Base-by-base conservation (phyloP, 495 filamentous ascomycete genomes). In the Aspergillus bertholletiae region DNA sequence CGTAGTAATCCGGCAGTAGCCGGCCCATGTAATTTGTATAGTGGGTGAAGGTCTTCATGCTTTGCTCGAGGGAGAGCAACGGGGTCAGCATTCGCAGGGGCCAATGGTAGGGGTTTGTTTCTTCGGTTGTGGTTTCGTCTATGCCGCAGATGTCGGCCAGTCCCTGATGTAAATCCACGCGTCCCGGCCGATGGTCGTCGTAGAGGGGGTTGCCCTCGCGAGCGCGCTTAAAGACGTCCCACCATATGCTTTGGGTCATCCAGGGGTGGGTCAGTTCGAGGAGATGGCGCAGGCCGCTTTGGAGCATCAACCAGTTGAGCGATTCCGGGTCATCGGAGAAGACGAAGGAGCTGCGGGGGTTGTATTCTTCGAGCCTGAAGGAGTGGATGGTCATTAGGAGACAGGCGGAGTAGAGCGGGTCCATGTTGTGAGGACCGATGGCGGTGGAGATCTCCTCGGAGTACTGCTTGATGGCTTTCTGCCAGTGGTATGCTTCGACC, bases 401-500 rank as follows among this genome's bases (percentile, higher is more conserved):
- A 15, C 74, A 78, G 51, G 72, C 66, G 18, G 67, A 74, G 59
- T 70, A 76, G 12, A 80, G 63, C 7, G 71, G 54, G 61, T 78
- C 76, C 57, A 71, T 73, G 54, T 80, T 77, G 13, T 67, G 18
- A 12, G 56, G 50, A 12, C 61, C 53, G 21, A 77, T 59, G 11
- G 62, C 53, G n/a, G 52, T 55, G 0, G 58, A 54, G 11, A 73
- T 58, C 32, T 70, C 72, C 22, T 58, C 51, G 9, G 62, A 58
- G 60, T 79, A 76, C 45, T 74, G 67, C 5, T 55, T 59, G 30
- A 76, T 74, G 23, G 70, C 63, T 43, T 68, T 65, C 55, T 72
- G 72, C 68, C 70, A 78, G 57, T 79, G 76, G 52, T 70, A 69
- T 12, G 70, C 62, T 57, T 78, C 77, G 21, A 66, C 61, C 5